Percentiles rank a stretch among this genome's conserved stretches.
Conservation (phyloP, 108 stramenopile genomes). For the Cyclotella sp. region DNA sequence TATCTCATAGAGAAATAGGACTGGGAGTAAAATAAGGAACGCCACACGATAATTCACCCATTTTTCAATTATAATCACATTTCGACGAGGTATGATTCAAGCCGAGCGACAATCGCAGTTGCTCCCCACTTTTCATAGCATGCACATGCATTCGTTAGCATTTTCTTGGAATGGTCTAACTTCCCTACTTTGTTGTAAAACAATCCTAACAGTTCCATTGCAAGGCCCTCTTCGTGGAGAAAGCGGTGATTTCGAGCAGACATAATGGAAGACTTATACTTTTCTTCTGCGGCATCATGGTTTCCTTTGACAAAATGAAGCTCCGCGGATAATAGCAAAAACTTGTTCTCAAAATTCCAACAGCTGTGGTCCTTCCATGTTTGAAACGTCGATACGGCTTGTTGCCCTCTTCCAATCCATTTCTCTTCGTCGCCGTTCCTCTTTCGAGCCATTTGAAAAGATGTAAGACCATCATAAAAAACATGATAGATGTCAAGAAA, state of each 20-base stretch:
- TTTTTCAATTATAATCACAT: too few relatives aligned
- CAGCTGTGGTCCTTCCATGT: background rate
- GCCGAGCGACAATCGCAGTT: background rate
- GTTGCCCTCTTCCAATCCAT: constrained; percentile 16
- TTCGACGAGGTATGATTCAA: background rate
- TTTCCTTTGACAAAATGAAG: constrained; percentile 3
- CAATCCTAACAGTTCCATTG: constrained; percentile 3
- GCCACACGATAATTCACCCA: too few relatives aligned
- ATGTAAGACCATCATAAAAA: constrained; percentile 11
- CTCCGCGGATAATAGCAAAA: constrained; percentile 14
- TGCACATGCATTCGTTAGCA: background rate
- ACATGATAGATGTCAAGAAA: constrained; percentile 12
- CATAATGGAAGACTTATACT: constrained; percentile 10
- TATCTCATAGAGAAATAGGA: background rate
- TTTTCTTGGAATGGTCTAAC: background rate
- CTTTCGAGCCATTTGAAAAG: background rate
- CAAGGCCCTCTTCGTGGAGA: constrained; percentile 26
- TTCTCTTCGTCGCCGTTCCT: background rate
- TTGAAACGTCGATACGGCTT: constrained; percentile 6
- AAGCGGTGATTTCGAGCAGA: constrained; percentile 20
- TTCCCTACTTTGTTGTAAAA: background rate
- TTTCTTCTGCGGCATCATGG: background rate
- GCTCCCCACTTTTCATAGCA: constrained; percentile 25
- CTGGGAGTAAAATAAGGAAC: too few relatives aligned
- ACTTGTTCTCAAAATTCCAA: constrained; percentile 32